Conservation (phyloP, 1,284 basidiomycete genomes). For the Tylopilus orsonianus region DNA sequence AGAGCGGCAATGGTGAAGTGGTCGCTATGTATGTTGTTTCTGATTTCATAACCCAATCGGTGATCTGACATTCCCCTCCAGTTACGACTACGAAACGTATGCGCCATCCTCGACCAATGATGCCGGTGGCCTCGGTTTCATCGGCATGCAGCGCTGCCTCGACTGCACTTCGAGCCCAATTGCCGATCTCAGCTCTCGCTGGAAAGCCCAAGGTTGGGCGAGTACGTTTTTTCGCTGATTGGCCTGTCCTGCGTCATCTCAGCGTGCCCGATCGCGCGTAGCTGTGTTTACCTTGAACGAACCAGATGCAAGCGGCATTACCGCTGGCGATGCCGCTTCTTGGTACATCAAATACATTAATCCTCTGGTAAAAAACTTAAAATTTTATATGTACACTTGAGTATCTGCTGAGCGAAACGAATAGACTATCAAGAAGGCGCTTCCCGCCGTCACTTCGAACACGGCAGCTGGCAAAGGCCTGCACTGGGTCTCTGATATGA, state of each 20-base stretch:
- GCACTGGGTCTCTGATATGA: slow-evolving; percentile 37
- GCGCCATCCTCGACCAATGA: slow-evolving; percentile 34
- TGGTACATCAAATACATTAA: slow-evolving; percentile 40
- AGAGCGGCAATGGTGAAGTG: slow-evolving; percentile 30
- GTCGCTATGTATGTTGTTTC: slow-evolving; percentile 33
- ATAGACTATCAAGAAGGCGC: slow-evolving; percentile 35
- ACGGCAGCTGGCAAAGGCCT: slow-evolving; percentile 30
- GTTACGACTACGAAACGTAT: slow-evolving; percentile 42
- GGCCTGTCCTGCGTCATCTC: neutral
- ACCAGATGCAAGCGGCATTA: slow-evolving; percentile 33
- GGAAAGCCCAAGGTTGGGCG: slow-evolving; percentile 32
- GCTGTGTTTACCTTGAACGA: slow-evolving; percentile 41
- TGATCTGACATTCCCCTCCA: slow-evolving; percentile 4
- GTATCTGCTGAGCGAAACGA: slow-evolving; percentile 1
- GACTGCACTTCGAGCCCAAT: slow-evolving; percentile 40
- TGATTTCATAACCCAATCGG: neutral
- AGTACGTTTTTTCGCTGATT: slow-evolving; percentile 20
- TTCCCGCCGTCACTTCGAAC: slow-evolving; percentile 37
- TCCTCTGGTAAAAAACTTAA: slow-evolving; percentile 28
- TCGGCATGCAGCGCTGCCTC: slow-evolving; percentile 41
- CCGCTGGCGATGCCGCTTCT: slow-evolving; percentile 31
- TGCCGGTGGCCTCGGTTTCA: slow-evolving; percentile 35
- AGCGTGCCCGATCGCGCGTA: slow-evolving; percentile 4
- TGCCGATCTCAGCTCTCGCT: slow-evolving; percentile 32
- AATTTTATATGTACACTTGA: neutral